Conservation (phyloP, 2,329 filamentous ascomycete species). For the Aspergillus eucalypticola region DNA sequence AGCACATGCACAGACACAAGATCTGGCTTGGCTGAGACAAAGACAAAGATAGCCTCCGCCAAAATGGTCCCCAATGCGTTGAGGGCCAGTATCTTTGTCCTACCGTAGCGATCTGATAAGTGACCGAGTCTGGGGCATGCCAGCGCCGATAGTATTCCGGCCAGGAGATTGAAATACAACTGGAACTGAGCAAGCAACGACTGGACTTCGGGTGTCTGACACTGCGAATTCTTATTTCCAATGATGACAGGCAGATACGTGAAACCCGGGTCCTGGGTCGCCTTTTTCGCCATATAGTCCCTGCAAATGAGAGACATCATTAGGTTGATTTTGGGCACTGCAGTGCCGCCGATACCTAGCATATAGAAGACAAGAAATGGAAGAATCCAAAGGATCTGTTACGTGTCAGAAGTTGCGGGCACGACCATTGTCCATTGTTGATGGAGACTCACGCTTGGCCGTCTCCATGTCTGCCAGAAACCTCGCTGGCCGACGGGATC, state of each 20-base stretch:
- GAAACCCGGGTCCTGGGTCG: conserved; percentile 59
- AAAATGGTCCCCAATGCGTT: conserved; percentile 73
- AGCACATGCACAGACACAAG: conserved; percentile 75
- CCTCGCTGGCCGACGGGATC: neutral
- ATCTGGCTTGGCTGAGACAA: conserved; percentile 74
- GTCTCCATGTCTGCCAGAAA: conserved; percentile 42
- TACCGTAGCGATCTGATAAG: conserved; percentile 82
- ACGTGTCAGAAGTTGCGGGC: conserved; percentile 11
- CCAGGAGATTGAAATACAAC: conserved; percentile 71
- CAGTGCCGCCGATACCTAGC: conserved; percentile 78
- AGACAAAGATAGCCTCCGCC: conserved; percentile 73
- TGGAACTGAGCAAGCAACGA: conserved; percentile 75
- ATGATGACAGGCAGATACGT: conserved; percentile 65
- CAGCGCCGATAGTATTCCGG: conserved; percentile 76
- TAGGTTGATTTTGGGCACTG: conserved; percentile 85
- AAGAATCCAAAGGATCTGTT: conserved; percentile 78
- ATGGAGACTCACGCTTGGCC: conserved; percentile 48
- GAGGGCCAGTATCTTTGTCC: conserved; percentile 71
- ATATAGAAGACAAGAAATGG: conserved; percentile 79
- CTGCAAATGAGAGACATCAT: conserved; percentile 82
- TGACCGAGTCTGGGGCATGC: conserved; percentile 80
- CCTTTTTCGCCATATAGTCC: conserved; percentile 73
- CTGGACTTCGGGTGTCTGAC: conserved; percentile 76
- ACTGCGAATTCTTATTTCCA: conserved; percentile 74
- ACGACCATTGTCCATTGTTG: neutral